Conservation (phyloP, 306 rosid species). For the Mucuna pruriens region DNA sequence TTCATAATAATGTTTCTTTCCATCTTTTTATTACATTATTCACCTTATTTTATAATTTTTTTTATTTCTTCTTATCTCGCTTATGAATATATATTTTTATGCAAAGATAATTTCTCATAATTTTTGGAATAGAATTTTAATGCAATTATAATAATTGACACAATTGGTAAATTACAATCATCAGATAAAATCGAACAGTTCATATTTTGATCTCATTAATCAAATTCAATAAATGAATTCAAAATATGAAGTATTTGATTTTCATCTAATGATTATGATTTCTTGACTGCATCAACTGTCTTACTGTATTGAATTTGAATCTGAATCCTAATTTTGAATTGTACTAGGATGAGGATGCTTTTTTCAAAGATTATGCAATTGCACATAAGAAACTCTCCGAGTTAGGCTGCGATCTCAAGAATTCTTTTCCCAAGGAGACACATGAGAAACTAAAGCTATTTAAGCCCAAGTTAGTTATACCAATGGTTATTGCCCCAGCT, state of each 20-base stretch:
- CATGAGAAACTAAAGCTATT: too few relatives aligned
- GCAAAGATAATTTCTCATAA: too few relatives aligned
- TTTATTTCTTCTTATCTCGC: too few relatives aligned
- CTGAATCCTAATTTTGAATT: constrained; percentile 14
- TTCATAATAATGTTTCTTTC: too few relatives aligned
- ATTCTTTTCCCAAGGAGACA: background rate
- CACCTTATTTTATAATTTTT: too few relatives aligned
- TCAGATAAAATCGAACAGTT: background rate
- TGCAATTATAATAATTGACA: background rate
- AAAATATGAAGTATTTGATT: background rate
- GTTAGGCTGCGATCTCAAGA: constrained; percentile 59
- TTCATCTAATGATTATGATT: background rate
- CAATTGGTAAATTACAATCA: background rate
- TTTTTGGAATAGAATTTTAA: background rate
- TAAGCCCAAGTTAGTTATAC: constrained; percentile 1
- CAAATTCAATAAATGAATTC: background rate
- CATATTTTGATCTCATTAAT: background rate
- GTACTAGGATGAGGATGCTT: constrained; percentile 69
- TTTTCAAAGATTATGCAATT: constrained; percentile 69
- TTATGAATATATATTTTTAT: too few relatives aligned
- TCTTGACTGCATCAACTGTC: background rate
- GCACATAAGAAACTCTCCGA: constrained; percentile 91
- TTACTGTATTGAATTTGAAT: background rate
- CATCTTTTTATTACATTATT: too few relatives aligned
- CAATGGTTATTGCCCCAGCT: constrained; percentile 49